These are phyloP conservation scores for Candida insectalens DNA, from an alignment of 805 yeast genomes.

Conservation along the genomic window DNA sequence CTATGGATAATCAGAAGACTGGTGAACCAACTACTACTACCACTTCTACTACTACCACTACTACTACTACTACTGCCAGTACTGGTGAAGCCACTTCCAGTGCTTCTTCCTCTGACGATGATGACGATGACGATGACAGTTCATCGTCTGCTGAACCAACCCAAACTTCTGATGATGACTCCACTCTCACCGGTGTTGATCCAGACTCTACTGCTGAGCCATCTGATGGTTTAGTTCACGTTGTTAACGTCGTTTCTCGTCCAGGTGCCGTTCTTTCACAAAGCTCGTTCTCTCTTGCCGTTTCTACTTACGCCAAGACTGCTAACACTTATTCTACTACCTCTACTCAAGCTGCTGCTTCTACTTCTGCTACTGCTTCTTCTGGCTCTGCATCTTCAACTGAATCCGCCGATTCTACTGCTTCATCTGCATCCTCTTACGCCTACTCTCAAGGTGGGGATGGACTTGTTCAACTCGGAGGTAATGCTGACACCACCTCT, in stretches of 20 bases:
- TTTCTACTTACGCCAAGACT: constrained; percentile 6
- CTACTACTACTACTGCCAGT: constrained; percentile 1
- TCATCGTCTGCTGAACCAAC: constrained; percentile 3
- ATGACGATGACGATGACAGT: constrained; percentile 1
- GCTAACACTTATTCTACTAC: constrained; percentile 2
- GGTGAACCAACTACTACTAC: constrained; percentile 1
- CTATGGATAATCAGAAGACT: constrained; percentile 12
- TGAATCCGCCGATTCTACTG: constrained; percentile 4
- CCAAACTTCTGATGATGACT: constrained; percentile 5
- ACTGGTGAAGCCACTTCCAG: constrained; percentile 5
- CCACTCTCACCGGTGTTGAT: constrained; percentile 2
- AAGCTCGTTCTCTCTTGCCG: constrained; percentile 6
- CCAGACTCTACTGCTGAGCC: constrained; percentile 3
- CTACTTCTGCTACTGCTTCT: constrained; percentile 6
- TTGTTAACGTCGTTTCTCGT: constrained; percentile 4
- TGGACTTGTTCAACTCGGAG: constrained; percentile 6
- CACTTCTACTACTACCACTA: constrained; percentile 14
- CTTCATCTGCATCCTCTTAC: constrained; percentile 9
- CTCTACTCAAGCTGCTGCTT: background rate
- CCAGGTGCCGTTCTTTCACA: constrained; percentile 9
- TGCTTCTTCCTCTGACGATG: constrained; percentile 1
- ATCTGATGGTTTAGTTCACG: constrained; percentile 7
- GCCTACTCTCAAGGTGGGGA: constrained; percentile 5
- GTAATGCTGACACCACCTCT: constrained; percentile 10
- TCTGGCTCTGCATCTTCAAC: constrained; percentile 8